A percentile compares a stretch with the other conserved stretches of the same genome.
Evolutionary conservation across 2,329 filamentous ascomycete species (phyloP).

Genomic region (Clarireedia hainanense): DNA sequence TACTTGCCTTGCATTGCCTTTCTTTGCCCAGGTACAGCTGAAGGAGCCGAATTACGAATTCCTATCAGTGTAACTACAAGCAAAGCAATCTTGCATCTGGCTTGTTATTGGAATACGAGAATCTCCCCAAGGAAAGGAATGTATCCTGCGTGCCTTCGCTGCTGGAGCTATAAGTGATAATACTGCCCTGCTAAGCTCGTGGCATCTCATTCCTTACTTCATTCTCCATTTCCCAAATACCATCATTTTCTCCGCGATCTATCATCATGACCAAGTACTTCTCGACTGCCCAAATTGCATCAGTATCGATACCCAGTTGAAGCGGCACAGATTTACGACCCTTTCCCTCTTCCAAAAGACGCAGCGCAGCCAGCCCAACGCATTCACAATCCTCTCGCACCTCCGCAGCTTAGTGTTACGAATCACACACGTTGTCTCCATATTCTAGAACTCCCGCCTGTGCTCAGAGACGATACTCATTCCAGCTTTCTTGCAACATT

Average conservation of each 20-base stretch:
- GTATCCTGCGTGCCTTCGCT: not conserved
- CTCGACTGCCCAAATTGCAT: not conserved
- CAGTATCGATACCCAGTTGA: not conserved
- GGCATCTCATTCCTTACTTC: slow-evolving; percentile 3
- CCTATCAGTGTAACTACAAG: too few relatives aligned
- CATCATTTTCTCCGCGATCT: not conserved
- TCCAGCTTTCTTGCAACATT: not conserved
- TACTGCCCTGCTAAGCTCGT: not conserved
- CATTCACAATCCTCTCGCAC: not conserved
- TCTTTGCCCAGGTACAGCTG: not conserved
- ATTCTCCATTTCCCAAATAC: not conserved
- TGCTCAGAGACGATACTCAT: too few relatives aligned
- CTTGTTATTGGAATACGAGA: too few relatives aligned
- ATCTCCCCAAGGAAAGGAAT: too few relatives aligned
- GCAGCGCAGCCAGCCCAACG: not conserved
- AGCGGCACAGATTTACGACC: not conserved
- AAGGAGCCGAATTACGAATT: not conserved
- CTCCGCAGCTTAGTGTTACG: not conserved
- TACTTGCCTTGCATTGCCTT: not conserved
- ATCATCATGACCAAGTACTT: not conserved
- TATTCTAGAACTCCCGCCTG: too few relatives aligned
- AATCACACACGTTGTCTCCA: not conserved
- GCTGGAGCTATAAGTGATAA: not conserved
- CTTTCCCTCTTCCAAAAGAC: not conserved
- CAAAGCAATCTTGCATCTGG: too few relatives aligned